Percentiles rank a stretch among this genome's conserved stretches.
These are phyloP conservation scores for Ascosphaera apis DNA, from an alignment of 2,329 filamentous ascomycete species.

Conservation along the genomic window DNA sequence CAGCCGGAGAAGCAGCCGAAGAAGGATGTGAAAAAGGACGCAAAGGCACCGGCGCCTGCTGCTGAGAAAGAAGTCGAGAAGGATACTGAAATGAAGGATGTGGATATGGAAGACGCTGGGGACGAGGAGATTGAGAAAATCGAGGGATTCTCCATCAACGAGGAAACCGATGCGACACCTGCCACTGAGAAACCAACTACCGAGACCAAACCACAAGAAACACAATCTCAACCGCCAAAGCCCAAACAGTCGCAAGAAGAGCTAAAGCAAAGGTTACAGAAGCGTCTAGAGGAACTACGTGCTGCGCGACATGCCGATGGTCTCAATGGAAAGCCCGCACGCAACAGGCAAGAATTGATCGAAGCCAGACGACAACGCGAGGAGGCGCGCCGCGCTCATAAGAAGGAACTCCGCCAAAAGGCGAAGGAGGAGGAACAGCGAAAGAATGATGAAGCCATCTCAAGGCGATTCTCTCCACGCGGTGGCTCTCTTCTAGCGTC, in stretches of 20 bases:
- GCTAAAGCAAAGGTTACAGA: slow-evolving; percentile 55
- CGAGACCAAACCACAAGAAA: slow-evolving; percentile 7
- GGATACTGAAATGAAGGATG: slow-evolving; percentile 7
- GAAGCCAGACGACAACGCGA: slow-evolving; percentile 75
- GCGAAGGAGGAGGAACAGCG: slow-evolving; percentile 60
- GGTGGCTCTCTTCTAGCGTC: slow-evolving; percentile 34
- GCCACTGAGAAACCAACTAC: slow-evolving; percentile 9
- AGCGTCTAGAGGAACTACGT: slow-evolving; percentile 64
- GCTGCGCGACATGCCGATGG: slow-evolving; percentile 73
- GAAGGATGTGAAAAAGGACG: slow-evolving; percentile 15
- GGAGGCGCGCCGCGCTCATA: slow-evolving; percentile 63
- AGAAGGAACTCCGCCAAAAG: slow-evolving; percentile 58
- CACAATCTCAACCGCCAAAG: slow-evolving; percentile 18
- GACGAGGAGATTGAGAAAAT: slow-evolving; percentile 16
- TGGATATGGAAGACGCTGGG: slow-evolving; percentile 6
- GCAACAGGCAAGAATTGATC: slow-evolving; percentile 75
- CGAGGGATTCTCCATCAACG: slow-evolving; percentile 27
- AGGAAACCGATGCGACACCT: slow-evolving; percentile 15
- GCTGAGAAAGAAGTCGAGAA: slow-evolving; percentile 5
- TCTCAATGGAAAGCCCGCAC: slow-evolving; percentile 55
- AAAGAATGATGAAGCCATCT: slow-evolving; percentile 32
- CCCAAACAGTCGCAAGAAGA: slow-evolving; percentile 44
- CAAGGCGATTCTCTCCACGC: slow-evolving; percentile 30
- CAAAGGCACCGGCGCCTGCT: slow-evolving; percentile 5
- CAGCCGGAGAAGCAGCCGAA: slow-evolving; percentile 9